A percentile compares a stretch with the other conserved stretches of the same genome.
These are phyloP conservation scores for Pythium graminicola DNA, from an alignment of 352 stramenopile species.

Conservation along the genomic window DNA sequence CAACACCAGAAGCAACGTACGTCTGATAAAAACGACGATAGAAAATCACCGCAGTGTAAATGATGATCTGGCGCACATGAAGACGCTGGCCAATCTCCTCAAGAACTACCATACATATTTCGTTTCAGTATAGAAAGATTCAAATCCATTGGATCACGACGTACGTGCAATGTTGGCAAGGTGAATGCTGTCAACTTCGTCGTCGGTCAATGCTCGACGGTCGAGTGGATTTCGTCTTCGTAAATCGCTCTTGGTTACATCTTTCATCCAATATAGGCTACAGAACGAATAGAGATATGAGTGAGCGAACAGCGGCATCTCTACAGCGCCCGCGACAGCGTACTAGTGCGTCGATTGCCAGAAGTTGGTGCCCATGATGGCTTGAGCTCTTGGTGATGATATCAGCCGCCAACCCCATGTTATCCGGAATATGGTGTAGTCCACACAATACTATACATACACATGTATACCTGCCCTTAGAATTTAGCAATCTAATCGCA, in stretches of 20 bases:
- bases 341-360: slow-evolving; percentile 90
- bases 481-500: slow-evolving; percentile 1
- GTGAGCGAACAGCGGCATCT: not conserved
- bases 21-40: slow-evolving; percentile 88
- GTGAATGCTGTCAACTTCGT: slow-evolving; percentile 87
- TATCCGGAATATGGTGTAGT: not conserved
- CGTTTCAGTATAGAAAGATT: not conserved
- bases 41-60: slow-evolving; percentile 88
- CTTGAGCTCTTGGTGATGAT: not conserved
- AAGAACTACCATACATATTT: slow-evolving; percentile 40
- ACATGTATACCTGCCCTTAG: not conserved
- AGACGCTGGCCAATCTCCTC: slow-evolving; percentile 77
- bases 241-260: slow-evolving; percentile 68
- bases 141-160: not conserved
- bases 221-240: slow-evolving; percentile 75
- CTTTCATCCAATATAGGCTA: slow-evolving; percentile 88
- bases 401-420: not conserved
- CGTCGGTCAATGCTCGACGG: slow-evolving; percentile 61
- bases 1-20: slow-evolving; percentile 37
- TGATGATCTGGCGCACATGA: slow-evolving; percentile 85
- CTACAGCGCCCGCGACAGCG: not conserved
- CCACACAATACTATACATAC: not conserved
- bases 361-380: slow-evolving; percentile 85
- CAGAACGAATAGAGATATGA: not conserved
- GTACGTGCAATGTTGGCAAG: slow-evolving; percentile 79